Conservation (phyloP, 163 green algal genomes). For the Volvox carteri region DNA sequence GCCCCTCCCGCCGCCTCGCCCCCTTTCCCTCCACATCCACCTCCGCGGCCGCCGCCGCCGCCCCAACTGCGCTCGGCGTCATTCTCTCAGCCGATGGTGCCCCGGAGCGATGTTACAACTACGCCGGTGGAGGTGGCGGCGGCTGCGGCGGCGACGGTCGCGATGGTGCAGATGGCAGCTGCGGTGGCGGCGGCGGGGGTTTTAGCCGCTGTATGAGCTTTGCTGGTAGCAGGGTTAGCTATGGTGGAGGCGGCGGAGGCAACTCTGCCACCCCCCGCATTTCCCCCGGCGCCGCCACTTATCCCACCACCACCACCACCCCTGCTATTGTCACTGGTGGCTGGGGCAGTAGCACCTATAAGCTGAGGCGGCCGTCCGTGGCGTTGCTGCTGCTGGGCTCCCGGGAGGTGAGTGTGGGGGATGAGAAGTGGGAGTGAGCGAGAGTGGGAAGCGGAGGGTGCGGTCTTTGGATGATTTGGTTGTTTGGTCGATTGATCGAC, state of each 20-base stretch:
- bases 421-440: background rate
- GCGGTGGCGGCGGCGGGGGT: background rate
- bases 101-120: too few relatives aligned
- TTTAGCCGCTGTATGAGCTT: background rate
- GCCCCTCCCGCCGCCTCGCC: too few relatives aligned
- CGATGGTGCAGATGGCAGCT: background rate
- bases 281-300: too few relatives aligned
- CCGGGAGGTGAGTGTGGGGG: conserved; percentile 10
- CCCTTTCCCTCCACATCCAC: background rate
- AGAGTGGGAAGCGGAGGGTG: background rate
- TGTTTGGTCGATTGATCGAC: too few relatives aligned
- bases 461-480: too few relatives aligned
- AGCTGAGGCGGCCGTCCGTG: conserved; percentile 11
- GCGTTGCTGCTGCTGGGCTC: conserved; percentile 29
- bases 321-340: too few relatives aligned
- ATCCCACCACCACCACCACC: too few relatives aligned
- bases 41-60: background rate
- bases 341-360: background rate
- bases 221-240: too few relatives aligned
- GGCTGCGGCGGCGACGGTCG: background rate
- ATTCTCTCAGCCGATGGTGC: too few relatives aligned
- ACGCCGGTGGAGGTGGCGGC: background rate
- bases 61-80: background rate
- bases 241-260: background rate
- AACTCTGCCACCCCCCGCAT: background rate